phyloP scores from a whole-genome alignment of 2,329 filamentous ascomycete species.

The Fusarium ramigenum region DNA sequence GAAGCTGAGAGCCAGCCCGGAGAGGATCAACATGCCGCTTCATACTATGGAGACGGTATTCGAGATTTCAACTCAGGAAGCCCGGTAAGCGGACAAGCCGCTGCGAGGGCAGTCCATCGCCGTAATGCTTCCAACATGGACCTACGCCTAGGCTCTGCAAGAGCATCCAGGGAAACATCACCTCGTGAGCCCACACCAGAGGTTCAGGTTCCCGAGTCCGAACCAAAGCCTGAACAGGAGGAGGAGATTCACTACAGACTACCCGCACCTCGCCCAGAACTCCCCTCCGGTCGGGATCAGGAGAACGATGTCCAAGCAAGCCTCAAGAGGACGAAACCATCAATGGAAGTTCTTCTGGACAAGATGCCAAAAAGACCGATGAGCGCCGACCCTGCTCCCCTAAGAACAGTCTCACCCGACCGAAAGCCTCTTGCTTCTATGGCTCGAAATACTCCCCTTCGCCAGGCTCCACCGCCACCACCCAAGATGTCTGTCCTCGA shows the following conservation, averaged over 20 bases:
- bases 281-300: constrained; percentile 77
- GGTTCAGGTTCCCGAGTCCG: constrained; percentile 8
- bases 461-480: constrained; percentile 81
- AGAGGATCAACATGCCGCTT: constrained; percentile 51
- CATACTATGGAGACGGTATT: constrained; percentile 55
- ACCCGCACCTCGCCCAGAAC: constrained; percentile 54
- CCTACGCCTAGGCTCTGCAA: constrained; percentile 46
- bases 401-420: constrained; percentile 60
- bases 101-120: constrained; percentile 54
- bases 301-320: constrained; percentile 83
- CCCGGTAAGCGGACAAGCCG: constrained; percentile 61
- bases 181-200: constrained; percentile 31
- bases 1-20: constrained; percentile 55
- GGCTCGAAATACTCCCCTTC: constrained; percentile 75
- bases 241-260: constrained; percentile 59
- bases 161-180: constrained; percentile 43
- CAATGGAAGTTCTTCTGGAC: constrained; percentile 63
- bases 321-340: constrained; percentile 70
- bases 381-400: constrained; percentile 54
- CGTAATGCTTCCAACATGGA: constrained; percentile 52
- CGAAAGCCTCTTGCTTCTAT: constrained; percentile 64
- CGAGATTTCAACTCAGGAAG: constrained; percentile 67
- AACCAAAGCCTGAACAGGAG: constrained; percentile 40
- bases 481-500: constrained; percentile 98
- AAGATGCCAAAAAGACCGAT: constrained; percentile 63